Evolutionary conservation across 2,329 filamentous ascomycete species (phyloP).

Genomic region (Chaetoscypha palmicola): DNA sequence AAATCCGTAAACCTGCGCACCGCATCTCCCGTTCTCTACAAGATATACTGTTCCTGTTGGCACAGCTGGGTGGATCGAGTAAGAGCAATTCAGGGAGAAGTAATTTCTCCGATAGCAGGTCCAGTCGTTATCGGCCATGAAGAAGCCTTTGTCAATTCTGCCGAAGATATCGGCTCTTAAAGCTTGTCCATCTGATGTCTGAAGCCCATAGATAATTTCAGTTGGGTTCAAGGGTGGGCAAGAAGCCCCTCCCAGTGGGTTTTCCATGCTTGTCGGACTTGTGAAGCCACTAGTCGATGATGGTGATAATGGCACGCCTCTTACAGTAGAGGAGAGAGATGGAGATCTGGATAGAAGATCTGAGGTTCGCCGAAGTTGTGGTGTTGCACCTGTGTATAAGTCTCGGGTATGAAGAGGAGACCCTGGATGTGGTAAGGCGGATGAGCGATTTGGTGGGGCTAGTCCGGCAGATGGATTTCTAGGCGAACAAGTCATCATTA

Average conservation of each 20-base stretch:
- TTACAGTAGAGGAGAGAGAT: conserved; percentile 22
- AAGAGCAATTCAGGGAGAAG: conserved; percentile 60
- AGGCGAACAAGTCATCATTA: conserved; percentile 26
- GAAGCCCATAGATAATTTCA: conserved; percentile 40
- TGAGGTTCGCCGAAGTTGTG: conserved; percentile 25
- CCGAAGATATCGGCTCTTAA: conserved; percentile 57
- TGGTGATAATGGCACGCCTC: conserved; percentile 30
- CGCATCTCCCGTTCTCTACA: conserved; percentile 20
- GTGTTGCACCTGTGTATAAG: conserved; percentile 28
- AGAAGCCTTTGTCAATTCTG: conserved; percentile 66
- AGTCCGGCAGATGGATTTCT: conserved; percentile 28
- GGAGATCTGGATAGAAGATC: conserved; percentile 30
- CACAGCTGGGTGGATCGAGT: conserved; percentile 45
- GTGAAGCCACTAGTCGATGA: conserved; percentile 30
- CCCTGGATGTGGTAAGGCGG: conserved; percentile 27
- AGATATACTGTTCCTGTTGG: conserved; percentile 36
- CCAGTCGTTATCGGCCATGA: conserved; percentile 59
- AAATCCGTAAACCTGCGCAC: conserved; percentile 45
- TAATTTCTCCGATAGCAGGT: conserved; percentile 71
- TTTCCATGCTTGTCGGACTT: conserved; percentile 30
- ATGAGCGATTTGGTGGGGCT: conserved; percentile 28
- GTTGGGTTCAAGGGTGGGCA: conserved; percentile 33
- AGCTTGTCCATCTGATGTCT: conserved; percentile 40
- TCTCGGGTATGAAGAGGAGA: conserved; percentile 28
- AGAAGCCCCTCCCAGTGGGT: conserved; percentile 17